Evolutionary conservation across 2,329 filamentous ascomycete genomes (phyloP), one percentile per base, ranked within the genome.

Genomic region (Fusarium humuli): DNA sequence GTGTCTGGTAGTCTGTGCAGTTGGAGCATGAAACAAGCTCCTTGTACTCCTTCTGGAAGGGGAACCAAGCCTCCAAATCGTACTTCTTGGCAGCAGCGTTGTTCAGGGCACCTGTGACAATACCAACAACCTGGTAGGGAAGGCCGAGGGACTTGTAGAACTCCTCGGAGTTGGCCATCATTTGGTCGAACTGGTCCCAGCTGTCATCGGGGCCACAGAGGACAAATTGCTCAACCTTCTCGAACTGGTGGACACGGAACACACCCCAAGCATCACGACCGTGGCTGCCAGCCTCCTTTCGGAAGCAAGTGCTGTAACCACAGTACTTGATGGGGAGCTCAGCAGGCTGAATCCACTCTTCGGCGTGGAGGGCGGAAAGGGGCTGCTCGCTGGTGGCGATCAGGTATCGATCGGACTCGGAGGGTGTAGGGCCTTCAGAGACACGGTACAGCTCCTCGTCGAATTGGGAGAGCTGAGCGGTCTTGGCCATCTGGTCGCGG

Each of bases 401-500:
- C 49, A 87, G 80, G 73, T 91, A 91, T 83, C 98, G 98, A 83
- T 98, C 96, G 53, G 92, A 93, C 75, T 93, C 89, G 70, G 93
- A 93, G 74, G 93, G 88, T 69, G 93, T 90, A 75, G 97, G 94
- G 63, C 93, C 92, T 79, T 92, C 92, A 72, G 95, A 90, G 25
- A 99, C 95, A 83, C 98, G 98, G 87, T 99, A 99, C 54, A 99
- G 85, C 81, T 98, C 95, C 80, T 98, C 96, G 77, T 99, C 96
- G 77, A 99, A 99, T 77, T 98, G 93, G 73, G 96, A 94, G 27
- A 99, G 89, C 82, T 99, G 96, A 4, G 96, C 96, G 0, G 96
- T 99, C 86, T 98, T 98, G 65, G 92, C 94, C 96, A 99, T 99
- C 80, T 94, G 91, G 53, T 97, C 93, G 81, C 93, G 92, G 69